Percentiles rank a stretch among this genome's conserved stretches.
These are phyloP conservation scores for Exophiala mesophila DNA, from an alignment of 2,329 filamentous ascomycete genomes.

Conservation along the genomic window DNA sequence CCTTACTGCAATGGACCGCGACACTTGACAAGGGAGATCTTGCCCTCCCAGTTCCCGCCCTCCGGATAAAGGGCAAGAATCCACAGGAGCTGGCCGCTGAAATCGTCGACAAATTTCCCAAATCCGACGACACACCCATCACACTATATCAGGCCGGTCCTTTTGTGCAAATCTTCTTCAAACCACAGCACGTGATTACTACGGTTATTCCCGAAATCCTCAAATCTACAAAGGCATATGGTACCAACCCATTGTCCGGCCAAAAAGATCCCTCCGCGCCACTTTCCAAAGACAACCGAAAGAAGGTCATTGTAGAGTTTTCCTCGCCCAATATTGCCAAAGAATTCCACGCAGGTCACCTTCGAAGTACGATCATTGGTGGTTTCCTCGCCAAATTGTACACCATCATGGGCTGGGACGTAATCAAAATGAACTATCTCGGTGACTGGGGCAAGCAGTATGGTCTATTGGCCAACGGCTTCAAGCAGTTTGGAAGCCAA, in stretches of 20 bases:
- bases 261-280: slow-evolving; percentile 55
- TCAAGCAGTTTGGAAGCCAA: slow-evolving; percentile 57
- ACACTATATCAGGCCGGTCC: slow-evolving; percentile 43
- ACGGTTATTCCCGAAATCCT: slow-evolving; percentile 57
- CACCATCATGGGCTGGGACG: slow-evolving; percentile 57
- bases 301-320: slow-evolving; percentile 56
- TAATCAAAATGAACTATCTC: slow-evolving; percentile 61
- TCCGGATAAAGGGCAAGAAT: slow-evolving; percentile 53
- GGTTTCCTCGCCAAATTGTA: slow-evolving; percentile 61
- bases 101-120: slow-evolving; percentile 52
- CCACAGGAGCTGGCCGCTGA: slow-evolving; percentile 53
- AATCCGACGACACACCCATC: slow-evolving; percentile 49
- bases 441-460: slow-evolving; percentile 68
- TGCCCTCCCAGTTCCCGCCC: slow-evolving; percentile 38
- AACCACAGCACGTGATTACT: slow-evolving; percentile 50
- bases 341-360: slow-evolving; percentile 61
- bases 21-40: slow-evolving; percentile 46
- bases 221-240: slow-evolving; percentile 53
- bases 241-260: slow-evolving; percentile 56
- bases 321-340: slow-evolving; percentile 65
- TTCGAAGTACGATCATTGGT: slow-evolving; percentile 63
- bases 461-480: slow-evolving; percentile 56
- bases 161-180: slow-evolving; percentile 64
- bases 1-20: slow-evolving; percentile 41
- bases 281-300: slow-evolving; percentile 50